A percentile compares a stretch with the other conserved stretches of the same genome.
phyloP scores from a whole-genome alignment of 2,329 filamentous ascomycete genomes.

The Graphiopsis chlorocephala region DNA sequence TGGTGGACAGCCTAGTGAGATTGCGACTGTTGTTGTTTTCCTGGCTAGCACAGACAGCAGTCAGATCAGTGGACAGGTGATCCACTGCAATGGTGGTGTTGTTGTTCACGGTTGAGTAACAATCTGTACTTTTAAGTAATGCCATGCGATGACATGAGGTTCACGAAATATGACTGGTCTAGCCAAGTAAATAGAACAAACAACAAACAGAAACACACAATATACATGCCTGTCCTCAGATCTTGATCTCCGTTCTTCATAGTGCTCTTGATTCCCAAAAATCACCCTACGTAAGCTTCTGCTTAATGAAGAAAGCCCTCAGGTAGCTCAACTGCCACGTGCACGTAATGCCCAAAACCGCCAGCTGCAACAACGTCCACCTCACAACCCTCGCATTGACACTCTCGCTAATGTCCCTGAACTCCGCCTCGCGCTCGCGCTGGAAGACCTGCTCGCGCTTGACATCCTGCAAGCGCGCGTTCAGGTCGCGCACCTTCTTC shows the following conservation, averaged over 20 bases:
- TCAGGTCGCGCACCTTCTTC: conserved; percentile 83
- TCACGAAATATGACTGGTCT: background rate
- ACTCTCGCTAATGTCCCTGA: conserved; percentile 92
- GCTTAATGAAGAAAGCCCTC: conserved; percentile 98
- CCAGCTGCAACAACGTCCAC: conserved; percentile 89
- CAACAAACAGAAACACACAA: background rate
- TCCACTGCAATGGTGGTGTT: conserved; percentile 62
- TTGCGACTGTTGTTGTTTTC: conserved; percentile 79
- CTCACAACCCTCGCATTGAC: conserved; percentile 89
- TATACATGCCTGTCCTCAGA: background rate
- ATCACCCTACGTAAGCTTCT: conserved; percentile 79
- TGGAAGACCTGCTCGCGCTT: conserved; percentile 95
- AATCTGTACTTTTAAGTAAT: background rate
- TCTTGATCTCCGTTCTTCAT: background rate
- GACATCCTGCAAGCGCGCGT: conserved; percentile 81
- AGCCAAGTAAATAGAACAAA: background rate
- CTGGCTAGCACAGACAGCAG: conserved; percentile 72
- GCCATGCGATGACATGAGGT: background rate
- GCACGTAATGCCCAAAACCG: conserved; percentile 80
- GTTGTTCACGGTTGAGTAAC: conserved; percentile 47
- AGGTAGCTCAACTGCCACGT: conserved; percentile 97
- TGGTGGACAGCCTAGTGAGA: conserved; percentile 75
- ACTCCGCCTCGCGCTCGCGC: conserved; percentile 95
- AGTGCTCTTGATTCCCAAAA: background rate
- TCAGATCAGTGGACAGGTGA: conserved; percentile 70